Conservation (phyloP, 1,284 basidiomycete genomes). For the Lentinula novae-zelandiae region DNA sequence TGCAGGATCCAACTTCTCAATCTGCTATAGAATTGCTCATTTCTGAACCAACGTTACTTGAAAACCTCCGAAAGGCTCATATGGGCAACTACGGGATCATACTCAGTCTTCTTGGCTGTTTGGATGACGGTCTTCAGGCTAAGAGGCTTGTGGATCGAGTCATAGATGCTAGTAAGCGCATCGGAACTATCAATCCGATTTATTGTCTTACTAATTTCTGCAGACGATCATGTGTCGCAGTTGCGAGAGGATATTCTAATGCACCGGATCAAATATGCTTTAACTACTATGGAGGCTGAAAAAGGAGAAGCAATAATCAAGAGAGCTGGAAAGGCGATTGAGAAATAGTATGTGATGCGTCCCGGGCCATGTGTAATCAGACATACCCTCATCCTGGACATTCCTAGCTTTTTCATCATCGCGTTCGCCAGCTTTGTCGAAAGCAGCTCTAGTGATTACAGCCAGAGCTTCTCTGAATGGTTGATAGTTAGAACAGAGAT, state of each 20-base stretch:
- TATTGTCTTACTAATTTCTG: neutral
- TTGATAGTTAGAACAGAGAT: conserved; percentile 89
- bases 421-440: conserved; percentile 93
- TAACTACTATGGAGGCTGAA: conserved; percentile 72
- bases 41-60: conserved; percentile 74
- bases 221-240: conserved; percentile 82
- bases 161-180: conserved; percentile 77
- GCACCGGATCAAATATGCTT: conserved; percentile 80
- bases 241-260: conserved; percentile 86
- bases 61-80: conserved; percentile 82
- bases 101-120: conserved; percentile 82
- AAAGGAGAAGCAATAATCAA: conserved; percentile 53
- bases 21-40: conserved; percentile 84
- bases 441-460: conserved; percentile 55
- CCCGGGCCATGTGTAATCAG: neutral
- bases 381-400: conserved; percentile 7
- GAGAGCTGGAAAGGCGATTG: conserved; percentile 67
- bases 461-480: conserved; percentile 83
- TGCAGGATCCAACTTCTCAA: conserved; percentile 58
- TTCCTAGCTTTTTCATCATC: conserved; percentile 84
- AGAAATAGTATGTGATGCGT: conserved; percentile 66
- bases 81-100: conserved; percentile 90
- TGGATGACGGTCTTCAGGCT: conserved; percentile 78
- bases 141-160: conserved; percentile 88
- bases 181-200: neutral